These are phyloP conservation scores for Colletotrichum neosansevieriae DNA, from an alignment of 2,329 filamentous ascomycete genomes.

Conservation along the genomic window DNA sequence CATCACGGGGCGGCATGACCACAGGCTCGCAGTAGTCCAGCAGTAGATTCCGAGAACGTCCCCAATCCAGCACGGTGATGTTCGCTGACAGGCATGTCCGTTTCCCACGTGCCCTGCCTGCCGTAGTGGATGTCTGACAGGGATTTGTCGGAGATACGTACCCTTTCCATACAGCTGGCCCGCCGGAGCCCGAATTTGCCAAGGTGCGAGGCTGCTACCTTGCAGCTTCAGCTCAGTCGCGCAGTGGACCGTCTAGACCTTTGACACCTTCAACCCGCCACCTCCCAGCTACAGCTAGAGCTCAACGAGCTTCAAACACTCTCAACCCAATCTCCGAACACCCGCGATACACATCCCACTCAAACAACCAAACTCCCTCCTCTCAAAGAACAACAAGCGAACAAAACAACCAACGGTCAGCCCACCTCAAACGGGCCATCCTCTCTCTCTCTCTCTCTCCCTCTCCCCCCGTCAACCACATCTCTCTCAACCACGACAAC, in stretches of 20 bases:
- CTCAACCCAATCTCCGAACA: too few relatives aligned
- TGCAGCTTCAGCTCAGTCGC: slow-evolving; percentile 18
- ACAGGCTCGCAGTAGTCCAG: neutral
- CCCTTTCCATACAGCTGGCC: neutral
- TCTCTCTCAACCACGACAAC: neutral
- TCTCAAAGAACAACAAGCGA: too few relatives aligned
- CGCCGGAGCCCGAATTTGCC: neutral
- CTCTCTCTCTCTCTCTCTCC: too few relatives aligned
- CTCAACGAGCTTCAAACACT: too few relatives aligned
- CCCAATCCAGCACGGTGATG: neutral
- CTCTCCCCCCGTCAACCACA: neutral
- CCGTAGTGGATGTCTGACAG: neutral
- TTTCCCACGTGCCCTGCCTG: slow-evolving; percentile 2
- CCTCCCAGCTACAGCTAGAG: too few relatives aligned
- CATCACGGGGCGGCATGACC: slow-evolving; percentile 6
- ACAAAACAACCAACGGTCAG: too few relatives aligned
- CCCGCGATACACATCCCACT: too few relatives aligned
- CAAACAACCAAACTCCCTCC: too few relatives aligned
- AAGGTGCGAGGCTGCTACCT: slow-evolving; percentile 2
- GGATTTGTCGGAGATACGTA: slow-evolving; percentile 6
- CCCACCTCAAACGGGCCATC: too few relatives aligned
- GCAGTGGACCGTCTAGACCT: neutral
- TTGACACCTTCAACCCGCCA: too few relatives aligned
- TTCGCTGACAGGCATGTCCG: neutral
- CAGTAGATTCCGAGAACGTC: slow-evolving; percentile 12